Percentiles rank a stretch among this genome's conserved stretches.
Evolutionary conservation across 2,329 filamentous ascomycete genomes (phyloP).

Genomic region (Penicillium sp.): DNA sequence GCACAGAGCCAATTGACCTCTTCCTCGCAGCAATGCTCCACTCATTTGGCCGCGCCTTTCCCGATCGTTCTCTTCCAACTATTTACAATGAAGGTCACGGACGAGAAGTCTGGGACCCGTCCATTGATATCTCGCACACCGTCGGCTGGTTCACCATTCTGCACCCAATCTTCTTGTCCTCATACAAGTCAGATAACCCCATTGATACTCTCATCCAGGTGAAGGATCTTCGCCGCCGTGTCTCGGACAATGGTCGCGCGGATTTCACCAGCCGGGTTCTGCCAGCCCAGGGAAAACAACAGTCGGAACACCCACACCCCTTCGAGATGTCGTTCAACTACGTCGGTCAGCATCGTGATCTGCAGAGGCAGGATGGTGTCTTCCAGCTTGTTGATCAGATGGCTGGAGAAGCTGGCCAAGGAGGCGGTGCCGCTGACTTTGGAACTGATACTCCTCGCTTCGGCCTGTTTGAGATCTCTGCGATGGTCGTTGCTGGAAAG

Average conservation of each 20-base stretch:
- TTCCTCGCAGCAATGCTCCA: conserved; percentile 42
- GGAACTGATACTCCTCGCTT: conserved; percentile 48
- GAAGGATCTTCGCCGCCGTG: conserved; percentile 41
- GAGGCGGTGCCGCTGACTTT: conserved; percentile 49
- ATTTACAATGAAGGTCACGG: conserved; percentile 54
- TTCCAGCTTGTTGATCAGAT: conserved; percentile 47
- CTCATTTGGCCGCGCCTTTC: conserved; percentile 47
- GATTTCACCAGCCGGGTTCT: conserved; percentile 40
- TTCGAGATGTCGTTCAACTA: conserved; percentile 48
- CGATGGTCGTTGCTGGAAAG: conserved; percentile 48
- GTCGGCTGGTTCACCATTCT: conserved; percentile 55
- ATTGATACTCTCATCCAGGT: conserved; percentile 37
- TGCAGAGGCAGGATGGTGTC: conserved; percentile 47
- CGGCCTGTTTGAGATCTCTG: conserved; percentile 54
- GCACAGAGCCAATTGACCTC: conserved; percentile 40
- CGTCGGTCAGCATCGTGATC: conserved; percentile 43
- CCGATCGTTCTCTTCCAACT: conserved; percentile 40
- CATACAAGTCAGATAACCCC: conserved; percentile 27
- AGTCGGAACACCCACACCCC: conserved; percentile 41
- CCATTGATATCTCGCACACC: conserved; percentile 51
- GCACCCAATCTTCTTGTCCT: conserved; percentile 44
- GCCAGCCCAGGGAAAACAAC: conserved; percentile 30
- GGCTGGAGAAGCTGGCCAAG: conserved; percentile 48
- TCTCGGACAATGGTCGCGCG: conserved; percentile 41
- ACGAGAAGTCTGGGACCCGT: conserved; percentile 47